Evolutionary conservation across 2,329 filamentous ascomycete genomes (phyloP).

Genomic region (Penicillium sp.): DNA sequence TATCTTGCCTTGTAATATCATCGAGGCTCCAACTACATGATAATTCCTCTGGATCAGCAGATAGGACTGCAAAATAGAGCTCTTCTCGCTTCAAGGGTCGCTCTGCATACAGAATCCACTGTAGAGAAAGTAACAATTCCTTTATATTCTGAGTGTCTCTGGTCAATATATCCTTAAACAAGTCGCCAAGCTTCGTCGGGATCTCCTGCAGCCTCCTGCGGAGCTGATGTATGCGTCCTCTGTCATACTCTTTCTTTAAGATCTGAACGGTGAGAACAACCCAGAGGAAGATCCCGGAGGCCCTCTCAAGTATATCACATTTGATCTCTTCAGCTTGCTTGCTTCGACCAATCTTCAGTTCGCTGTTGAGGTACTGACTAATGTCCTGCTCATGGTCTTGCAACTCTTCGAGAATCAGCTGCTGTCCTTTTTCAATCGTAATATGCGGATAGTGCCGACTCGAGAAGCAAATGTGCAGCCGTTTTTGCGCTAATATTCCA

Average conservation of each 20-base stretch:
- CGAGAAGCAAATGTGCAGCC: slow-evolving; percentile 33
- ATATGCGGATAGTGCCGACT: slow-evolving; percentile 43
- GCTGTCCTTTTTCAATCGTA: slow-evolving; percentile 23
- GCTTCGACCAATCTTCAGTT: slow-evolving; percentile 20
- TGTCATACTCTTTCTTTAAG: slow-evolving; percentile 37
- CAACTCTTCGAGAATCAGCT: slow-evolving; percentile 33
- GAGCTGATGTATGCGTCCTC: slow-evolving; percentile 27
- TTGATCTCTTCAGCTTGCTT: background rate
- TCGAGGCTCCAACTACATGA: background rate
- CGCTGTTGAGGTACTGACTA: slow-evolving; percentile 28
- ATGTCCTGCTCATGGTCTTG: slow-evolving; percentile 31
- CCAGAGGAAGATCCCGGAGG: slow-evolving; percentile 46
- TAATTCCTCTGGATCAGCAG: background rate
- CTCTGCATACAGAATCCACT: background rate
- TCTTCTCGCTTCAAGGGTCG: background rate
- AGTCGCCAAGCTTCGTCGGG: slow-evolving; percentile 38
- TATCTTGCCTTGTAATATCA: background rate
- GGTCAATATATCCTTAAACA: slow-evolving; percentile 52
- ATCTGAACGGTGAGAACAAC: slow-evolving; percentile 42
- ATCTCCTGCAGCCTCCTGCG: slow-evolving; percentile 35
- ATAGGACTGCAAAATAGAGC: background rate
- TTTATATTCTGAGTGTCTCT: slow-evolving; percentile 42
- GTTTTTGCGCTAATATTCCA: slow-evolving; percentile 6
- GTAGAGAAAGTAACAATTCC: background rate
- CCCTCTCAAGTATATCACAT: slow-evolving; percentile 29